A percentile compares a stretch with the other conserved stretches of the same genome.
phyloP scores from a whole-genome alignment of 2,329 filamentous ascomycete species.

The Fusarium sp. region DNA sequence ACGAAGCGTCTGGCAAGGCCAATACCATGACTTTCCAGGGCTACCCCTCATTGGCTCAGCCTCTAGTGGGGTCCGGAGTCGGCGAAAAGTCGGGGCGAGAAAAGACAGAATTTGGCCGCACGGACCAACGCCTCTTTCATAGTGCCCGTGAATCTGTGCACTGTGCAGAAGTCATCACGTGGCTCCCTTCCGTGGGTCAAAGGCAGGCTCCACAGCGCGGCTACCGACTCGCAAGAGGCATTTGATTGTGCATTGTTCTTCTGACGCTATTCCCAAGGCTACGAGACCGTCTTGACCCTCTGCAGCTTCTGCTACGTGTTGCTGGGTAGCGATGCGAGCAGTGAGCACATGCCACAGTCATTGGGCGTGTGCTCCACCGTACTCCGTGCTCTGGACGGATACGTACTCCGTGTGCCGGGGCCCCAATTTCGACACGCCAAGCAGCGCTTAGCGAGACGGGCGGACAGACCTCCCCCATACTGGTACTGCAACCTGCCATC shows the following conservation, averaged over 20 bases:
- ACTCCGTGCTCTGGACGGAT: slow-evolving; percentile 38
- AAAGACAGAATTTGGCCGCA: slow-evolving; percentile 29
- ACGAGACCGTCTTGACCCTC: slow-evolving; percentile 19
- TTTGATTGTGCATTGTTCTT: slow-evolving; percentile 42
- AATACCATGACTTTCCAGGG: slow-evolving; percentile 28
- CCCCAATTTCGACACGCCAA: slow-evolving; percentile 52
- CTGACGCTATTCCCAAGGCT: slow-evolving; percentile 29
- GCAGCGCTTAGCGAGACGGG: slow-evolving; percentile 54
- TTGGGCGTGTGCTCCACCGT: slow-evolving; percentile 53
- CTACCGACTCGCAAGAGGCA: slow-evolving; percentile 42
- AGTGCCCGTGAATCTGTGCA: slow-evolving; percentile 44
- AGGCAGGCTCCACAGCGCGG: slow-evolving; percentile 45
- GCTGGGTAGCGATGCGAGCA: slow-evolving; percentile 40
- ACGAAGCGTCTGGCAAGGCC: neutral
- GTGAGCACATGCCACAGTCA: slow-evolving; percentile 50
- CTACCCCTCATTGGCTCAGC: slow-evolving; percentile 47
- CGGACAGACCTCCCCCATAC: slow-evolving; percentile 45
- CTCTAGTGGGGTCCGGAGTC: slow-evolving; percentile 17
- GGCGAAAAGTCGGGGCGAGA: slow-evolving; percentile 50
- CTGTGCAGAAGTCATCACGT: slow-evolving; percentile 56
- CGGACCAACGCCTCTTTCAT: slow-evolving; percentile 41
- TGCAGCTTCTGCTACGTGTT: slow-evolving; percentile 35
- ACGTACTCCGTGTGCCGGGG: slow-evolving; percentile 41
- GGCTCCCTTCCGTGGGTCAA: slow-evolving; percentile 52
- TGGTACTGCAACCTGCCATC: slow-evolving; percentile 50